Evolutionary conservation across 345 rosid genomes (phyloP), one percentile per base, ranked within the genome.

Genomic region (Camelina hispida): DNA sequence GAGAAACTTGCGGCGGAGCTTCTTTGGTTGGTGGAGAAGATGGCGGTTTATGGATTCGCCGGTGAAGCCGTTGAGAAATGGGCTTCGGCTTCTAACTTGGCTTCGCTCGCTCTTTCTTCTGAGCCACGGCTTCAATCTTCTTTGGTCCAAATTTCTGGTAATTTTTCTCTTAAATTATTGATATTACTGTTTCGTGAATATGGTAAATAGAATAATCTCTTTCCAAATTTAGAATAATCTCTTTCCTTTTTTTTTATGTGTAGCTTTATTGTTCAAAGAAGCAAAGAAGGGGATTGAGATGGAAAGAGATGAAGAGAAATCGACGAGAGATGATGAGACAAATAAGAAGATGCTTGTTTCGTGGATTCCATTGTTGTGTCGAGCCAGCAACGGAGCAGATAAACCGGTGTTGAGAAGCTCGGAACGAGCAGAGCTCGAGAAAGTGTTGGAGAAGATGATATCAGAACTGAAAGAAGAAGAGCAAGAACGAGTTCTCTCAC

Each of bases 1-100:
- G 96, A 91, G 85, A 93, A 91, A 68, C 78, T 89, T 50, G 97
- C 97, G 43, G 93, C 94, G 12, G 98, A 93, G 82, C 66, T 93
- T 74, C 81, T 89, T 37, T 93, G 98, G 98, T 71, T 93, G 82
- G 83, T 85, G 38, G 85, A 88, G 86, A 91, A 91, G 65, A 44
- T 93, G 88, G 79, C 68, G 48, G 86, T 37, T 58, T 91, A 87
- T 67, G 94, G 93, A 25, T 87, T 82, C 25, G 91, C 54, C 18
- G 89, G 89, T 67, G 97, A 91, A 52, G 97, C 98, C 12, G 87
- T 91, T 38, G 78, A 76, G 67, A 84, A 68, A 76, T 93, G 98
- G 98, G 94, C 96, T 23, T 85, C 84, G 71, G 96, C 98, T 80
- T 87, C 93, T 0, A 84, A 87, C 30, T 35, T 91, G 81, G 96